A percentile compares a stretch with the other conserved stretches of the same genome.
phyloP scores from a whole-genome alignment of 108 stramenopile genomes.

The Cylindrotheca closterium region DNA sequence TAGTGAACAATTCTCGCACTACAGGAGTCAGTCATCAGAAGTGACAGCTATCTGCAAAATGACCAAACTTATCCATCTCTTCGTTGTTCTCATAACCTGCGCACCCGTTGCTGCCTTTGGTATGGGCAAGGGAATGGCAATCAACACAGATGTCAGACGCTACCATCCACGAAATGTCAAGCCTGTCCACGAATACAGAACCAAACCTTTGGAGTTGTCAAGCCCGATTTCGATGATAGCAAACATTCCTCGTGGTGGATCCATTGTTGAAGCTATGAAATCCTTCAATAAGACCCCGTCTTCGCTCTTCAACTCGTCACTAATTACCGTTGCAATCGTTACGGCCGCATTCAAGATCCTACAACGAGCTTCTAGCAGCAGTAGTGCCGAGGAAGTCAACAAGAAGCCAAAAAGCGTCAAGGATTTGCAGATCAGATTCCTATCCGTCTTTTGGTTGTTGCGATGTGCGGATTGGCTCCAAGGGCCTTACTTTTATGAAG shows the following conservation, averaged over 20 bases:
- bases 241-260: slow-evolving; percentile 9
- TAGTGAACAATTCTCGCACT: no score
- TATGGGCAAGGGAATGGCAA: neutral
- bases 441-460: slow-evolving; percentile 93
- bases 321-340: slow-evolving; percentile 40
- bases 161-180: no score
- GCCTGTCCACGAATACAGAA: no score
- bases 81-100: neutral
- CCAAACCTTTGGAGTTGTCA: no score
- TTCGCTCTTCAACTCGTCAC: slow-evolving; percentile 51
- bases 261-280: slow-evolving; percentile 4
- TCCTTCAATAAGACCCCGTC: slow-evolving; percentile 28
- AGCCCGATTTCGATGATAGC: no score
- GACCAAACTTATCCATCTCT: slow-evolving; percentile 1
- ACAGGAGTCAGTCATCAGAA: no score
- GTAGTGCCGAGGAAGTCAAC: neutral
- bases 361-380: slow-evolving; percentile 19
- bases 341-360: slow-evolving; percentile 38
- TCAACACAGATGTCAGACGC: no score
- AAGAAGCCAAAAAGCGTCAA: slow-evolving; percentile 44
- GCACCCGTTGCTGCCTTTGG: slow-evolving; percentile 7
- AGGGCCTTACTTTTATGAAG: slow-evolving; percentile 97
- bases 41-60: no score
- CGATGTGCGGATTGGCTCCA: slow-evolving; percentile 99
- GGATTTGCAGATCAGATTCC: slow-evolving; percentile 73